Percentiles rank a stretch among this genome's conserved stretches.
Evolutionary conservation across 257 asterid genomes (phyloP).

Genomic region (Solanum appendiculatum): DNA sequence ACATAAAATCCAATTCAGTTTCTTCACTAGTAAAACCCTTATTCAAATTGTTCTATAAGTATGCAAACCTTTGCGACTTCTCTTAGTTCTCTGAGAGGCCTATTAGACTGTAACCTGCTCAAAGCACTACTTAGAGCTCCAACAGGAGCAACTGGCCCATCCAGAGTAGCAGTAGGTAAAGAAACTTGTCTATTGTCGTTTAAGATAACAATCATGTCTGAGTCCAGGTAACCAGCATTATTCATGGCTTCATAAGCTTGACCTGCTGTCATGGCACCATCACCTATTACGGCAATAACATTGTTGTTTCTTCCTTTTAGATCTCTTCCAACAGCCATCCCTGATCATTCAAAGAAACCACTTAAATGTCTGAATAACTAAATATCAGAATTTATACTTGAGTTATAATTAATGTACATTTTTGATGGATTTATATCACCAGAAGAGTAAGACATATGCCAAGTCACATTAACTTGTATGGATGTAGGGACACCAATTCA

Average conservation of each 20-base stretch:
- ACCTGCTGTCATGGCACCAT: conserved; percentile 98
- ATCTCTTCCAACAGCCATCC: conserved; percentile 98
- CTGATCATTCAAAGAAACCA: conserved; percentile 24
- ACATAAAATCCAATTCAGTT: neutral
- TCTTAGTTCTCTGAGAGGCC: conserved; percentile 84
- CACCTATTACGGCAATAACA: conserved; percentile 87
- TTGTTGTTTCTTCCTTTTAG: conserved; percentile 62
- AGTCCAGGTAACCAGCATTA: conserved; percentile 89
- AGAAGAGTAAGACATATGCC: neutral
- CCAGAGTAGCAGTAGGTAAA: conserved; percentile 84
- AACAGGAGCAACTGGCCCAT: conserved; percentile 80
- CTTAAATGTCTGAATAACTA: neutral
- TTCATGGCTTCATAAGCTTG: conserved; percentile 98
- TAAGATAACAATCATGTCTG: conserved; percentile 93
- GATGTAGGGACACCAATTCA: neutral
- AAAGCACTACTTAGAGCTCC: conserved; percentile 89
- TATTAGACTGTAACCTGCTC: conserved; percentile 80
- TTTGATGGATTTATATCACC: neutral
- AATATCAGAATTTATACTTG: neutral
- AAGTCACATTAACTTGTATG: neutral
- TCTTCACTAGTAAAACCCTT: neutral
- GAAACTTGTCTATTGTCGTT: conserved; percentile 97
- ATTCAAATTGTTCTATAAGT: neutral
- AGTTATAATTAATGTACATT: neutral
- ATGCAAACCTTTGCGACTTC: conserved; percentile 84